These are phyloP conservation scores for Musa schizocarpa DNA, from an alignment of 176 grass and related monocot genomes.

Conservation along the genomic window DNA sequence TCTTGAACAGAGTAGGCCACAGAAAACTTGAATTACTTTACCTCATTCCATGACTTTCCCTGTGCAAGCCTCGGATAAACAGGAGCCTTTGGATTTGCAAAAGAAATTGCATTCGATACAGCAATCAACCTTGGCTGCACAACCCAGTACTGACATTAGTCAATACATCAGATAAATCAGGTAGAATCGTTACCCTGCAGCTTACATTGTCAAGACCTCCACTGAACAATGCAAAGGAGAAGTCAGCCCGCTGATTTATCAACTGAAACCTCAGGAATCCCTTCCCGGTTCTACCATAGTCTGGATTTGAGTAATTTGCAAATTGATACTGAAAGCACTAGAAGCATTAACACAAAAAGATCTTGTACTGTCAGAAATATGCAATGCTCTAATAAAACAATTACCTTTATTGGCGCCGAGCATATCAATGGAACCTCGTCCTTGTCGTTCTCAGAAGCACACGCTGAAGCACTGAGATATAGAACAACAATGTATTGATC, in stretches of 20 bases:
- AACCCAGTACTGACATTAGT: neutral
- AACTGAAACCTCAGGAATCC: conserved; percentile 45
- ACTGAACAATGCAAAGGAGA: conserved; percentile 65
- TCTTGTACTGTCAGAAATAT: neutral
- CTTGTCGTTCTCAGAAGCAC: conserved; percentile 32
- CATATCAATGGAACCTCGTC: conserved; percentile 51
- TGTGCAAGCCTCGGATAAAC: conserved; percentile 78
- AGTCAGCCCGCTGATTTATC: conserved; percentile 79
- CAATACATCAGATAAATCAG: neutral
- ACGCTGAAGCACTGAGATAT: conserved; percentile 44
- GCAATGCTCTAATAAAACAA: neutral
- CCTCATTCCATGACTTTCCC: conserved; percentile 80
- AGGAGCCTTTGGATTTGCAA: conserved; percentile 70
- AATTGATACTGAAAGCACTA: conserved; percentile 53
- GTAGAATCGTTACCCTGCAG: neutral
- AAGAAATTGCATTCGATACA: conserved; percentile 59
- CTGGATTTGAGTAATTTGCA: conserved; percentile 43
- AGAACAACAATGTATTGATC: neutral
- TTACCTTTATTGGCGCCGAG: conserved; percentile 75
- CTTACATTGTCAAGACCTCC: conserved; percentile 68
- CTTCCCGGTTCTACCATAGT: conserved; percentile 34
- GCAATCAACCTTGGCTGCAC: conserved; percentile 63
- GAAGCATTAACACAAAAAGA: neutral
- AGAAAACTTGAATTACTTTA: conserved; percentile 10
- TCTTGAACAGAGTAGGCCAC: too few species aligned